Evolutionary conservation across 202 grass and related monocot genomes (phyloP), one percentile per base, ranked within the genome.

Genomic region (Dendrocalamus latiflorus): DNA sequence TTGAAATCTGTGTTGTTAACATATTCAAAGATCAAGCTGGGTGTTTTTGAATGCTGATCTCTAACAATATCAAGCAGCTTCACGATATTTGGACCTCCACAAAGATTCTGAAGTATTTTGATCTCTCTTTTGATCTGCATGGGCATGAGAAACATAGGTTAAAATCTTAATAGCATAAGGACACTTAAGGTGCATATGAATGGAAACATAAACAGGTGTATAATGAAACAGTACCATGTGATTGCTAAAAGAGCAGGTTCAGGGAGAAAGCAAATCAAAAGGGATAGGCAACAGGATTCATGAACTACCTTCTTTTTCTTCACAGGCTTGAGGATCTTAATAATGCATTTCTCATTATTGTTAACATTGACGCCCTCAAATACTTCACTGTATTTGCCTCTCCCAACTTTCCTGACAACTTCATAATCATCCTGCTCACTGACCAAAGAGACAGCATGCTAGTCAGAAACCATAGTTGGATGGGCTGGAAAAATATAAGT

Each of bases 1-100:
- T 97, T 97, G 79, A 97, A 94, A 86, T 97, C 94, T 36, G 94
- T 97, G 88, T 91, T 97, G 62, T 97, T 97, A 20, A 97, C 92
- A 79, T 93, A 94, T 88, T 97, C 94, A 91, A 94, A 97, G 58
- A 97, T 91, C 79, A 97, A 85, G 63, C 94, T 97, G 20, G 92
- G 92, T 63, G 94, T 97, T 89, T 97, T 94, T 47, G 95, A 94
- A 83, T 97, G 90, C 70, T 97, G 88, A 58, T 97, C 95, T 80
- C 95, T 90, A 63, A 97, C 92, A 93, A 97, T 93, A 81, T 97
- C 92, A 81, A 94, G 81, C 24, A 97, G 79, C 81, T 97, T 97
- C 50, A 97, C 91, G 58, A 97, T 90, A 79, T 97, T 97, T 77
- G 92, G 92, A 25, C 95, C 95, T 18, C 95, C 92, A 88, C 92